phyloP scores from a whole-genome alignment of 1,139 yeast species.

The Meyerozyma athensensis region DNA sequence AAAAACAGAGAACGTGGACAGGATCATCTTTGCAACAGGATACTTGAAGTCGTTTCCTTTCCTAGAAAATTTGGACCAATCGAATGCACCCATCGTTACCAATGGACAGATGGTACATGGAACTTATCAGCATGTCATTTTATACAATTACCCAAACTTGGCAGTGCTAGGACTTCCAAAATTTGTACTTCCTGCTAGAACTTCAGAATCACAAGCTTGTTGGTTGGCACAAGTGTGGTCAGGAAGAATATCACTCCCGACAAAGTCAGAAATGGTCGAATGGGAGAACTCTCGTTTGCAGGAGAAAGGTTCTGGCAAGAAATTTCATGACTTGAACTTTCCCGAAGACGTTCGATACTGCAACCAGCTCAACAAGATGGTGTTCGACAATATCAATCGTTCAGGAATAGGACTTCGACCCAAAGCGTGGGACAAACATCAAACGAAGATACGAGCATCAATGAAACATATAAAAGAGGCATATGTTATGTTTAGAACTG shows the following conservation, averaged over 20 bases:
- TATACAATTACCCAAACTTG: constrained; percentile 51
- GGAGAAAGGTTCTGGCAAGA: constrained; percentile 33
- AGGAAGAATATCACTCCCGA: constrained; percentile 42
- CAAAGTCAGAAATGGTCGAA: constrained; percentile 30
- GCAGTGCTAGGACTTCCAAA: constrained; percentile 50
- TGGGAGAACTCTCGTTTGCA: constrained; percentile 33
- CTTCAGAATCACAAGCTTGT: constrained; percentile 56
- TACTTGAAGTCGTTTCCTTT: constrained; percentile 39
- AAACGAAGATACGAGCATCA: constrained; percentile 27
- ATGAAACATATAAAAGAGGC: constrained; percentile 33
- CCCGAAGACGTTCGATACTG: constrained; percentile 49
- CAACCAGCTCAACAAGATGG: constrained; percentile 33
- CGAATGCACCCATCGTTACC: constrained; percentile 31
- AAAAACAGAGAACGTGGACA: not conserved
- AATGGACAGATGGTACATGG: constrained; percentile 44
- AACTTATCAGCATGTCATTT: constrained; percentile 49
- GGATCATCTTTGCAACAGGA: constrained; percentile 3
- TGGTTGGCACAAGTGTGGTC: constrained; percentile 52
- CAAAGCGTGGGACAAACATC: constrained; percentile 33
- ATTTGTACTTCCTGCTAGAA: constrained; percentile 53
- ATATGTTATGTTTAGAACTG: constrained; percentile 25
- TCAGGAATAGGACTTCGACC: constrained; percentile 29
- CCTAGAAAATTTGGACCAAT: constrained; percentile 21
- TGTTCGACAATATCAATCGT: constrained; percentile 23
- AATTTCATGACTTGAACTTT: constrained; percentile 40